These are phyloP conservation scores for Tolypocladium tropicale DNA, from an alignment of 2,329 filamentous ascomycete species.

Conservation along the genomic window DNA sequence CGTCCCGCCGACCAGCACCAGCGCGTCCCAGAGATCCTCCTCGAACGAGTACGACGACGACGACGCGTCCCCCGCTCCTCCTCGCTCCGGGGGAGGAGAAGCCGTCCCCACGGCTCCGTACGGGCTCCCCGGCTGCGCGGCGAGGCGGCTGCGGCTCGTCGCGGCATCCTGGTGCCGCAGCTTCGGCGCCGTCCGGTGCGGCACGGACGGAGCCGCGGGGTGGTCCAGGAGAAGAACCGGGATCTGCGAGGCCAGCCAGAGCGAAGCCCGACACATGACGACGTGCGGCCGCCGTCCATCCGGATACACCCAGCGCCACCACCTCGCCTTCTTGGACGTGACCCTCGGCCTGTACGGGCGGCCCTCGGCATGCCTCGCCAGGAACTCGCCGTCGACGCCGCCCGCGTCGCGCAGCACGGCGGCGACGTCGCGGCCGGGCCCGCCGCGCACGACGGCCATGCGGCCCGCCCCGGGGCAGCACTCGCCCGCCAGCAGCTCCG, in stretches of 20 bases:
- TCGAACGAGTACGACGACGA: too few relatives aligned
- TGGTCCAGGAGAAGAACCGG: neutral
- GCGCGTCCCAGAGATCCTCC: neutral
- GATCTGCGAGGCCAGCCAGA: neutral
- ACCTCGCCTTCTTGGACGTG: neutral
- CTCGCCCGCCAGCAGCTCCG: constrained; percentile 5
- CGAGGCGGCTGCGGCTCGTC: neutral
- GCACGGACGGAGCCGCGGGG: neutral
- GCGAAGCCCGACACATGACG: neutral
- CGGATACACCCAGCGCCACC: neutral
- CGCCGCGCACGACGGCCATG: neutral
- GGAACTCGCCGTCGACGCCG: neutral
- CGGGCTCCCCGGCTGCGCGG: neutral
- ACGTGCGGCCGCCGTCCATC: neutral
- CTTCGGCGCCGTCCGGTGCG: neutral
- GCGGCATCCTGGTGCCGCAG: neutral
- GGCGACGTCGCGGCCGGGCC: neutral
- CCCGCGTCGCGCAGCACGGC: neutral
- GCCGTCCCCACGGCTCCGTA: neutral
- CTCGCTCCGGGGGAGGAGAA: neutral
- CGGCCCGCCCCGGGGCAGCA: neutral
- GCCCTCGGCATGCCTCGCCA: neutral
- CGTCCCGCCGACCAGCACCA: constrained; percentile 1
- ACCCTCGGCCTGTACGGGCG: neutral
- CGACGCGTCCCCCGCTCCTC: neutral